Base-by-base conservation (phyloP, 2,329 filamentous ascomycete genomes). In the Pyrenochaeta sp. region DNA sequence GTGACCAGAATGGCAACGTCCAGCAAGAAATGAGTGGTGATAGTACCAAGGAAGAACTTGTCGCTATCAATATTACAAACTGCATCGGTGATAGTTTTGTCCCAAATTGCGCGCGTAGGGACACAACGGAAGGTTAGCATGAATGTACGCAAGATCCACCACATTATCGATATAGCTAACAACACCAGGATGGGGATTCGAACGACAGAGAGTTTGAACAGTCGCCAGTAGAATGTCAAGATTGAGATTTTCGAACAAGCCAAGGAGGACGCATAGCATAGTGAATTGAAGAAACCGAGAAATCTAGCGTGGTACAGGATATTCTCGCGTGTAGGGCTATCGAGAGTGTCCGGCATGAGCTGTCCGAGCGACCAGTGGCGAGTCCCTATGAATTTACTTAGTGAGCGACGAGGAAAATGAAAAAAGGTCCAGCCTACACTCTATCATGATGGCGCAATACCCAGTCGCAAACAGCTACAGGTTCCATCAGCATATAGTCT, bases 121-220 rank as follows among this genome's bases (percentile, higher is more conserved):
- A 47, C 37, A 14, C 43, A 47, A 15, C 43, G 37, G 9, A 47
- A 47, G 11, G 26, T 42, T 10, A 47, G 32, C 44, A 41, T 47
- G 20, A 47, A 38, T 2, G 37, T 47, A 5, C 41, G 41, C 2
- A 44, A n/a, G 21, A 44, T 44, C 35, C 36, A 24, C 41, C 41
- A 44, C 10, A 23, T 20, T 3, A 22, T 9, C 14, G 37, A 31
- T 9, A 24, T 32, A 40, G 17, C 28, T 23, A 40, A 27, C 19
- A 40, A 6, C 5, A 34, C n/a, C 17, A 44, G 4, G 8, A 44
- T 44, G 14, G 41, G 35, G 13, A 44, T 35, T 10, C 35, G 35
- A 15, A 44, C 39, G 17, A 26, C 17, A 9, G 41, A 44, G 19
- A 34, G 29, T n/a, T 42, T 41, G 32, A 47, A 47, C 4, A 47